Evolutionary conservation across 768 basidiomycete species (phyloP), one percentile per base, ranked within the genome.

Genomic region (Auriscalpium microsporum): DNA sequence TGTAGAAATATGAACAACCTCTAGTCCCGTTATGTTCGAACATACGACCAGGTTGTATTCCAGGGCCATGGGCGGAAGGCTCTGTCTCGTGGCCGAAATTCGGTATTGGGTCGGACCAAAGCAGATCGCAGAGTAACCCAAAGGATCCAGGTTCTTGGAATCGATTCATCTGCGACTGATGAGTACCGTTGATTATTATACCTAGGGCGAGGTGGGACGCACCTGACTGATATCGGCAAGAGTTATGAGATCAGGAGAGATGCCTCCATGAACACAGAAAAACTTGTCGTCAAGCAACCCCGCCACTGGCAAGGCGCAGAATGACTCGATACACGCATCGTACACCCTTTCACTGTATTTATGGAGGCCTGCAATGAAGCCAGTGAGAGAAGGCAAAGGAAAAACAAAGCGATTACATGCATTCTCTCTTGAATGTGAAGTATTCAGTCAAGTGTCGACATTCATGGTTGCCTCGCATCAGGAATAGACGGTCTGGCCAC

Each of bases 191-290:
- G 34, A 44, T 28, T 21, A 44, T 28, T 21, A 21, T 51, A 50
- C 44, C 52, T 23, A 58, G 21, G 55, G 40, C 58, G 50, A 38
- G 42, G 11, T 23, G 44, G n/a, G 21, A 73, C 79, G 52, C 53
- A 91, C 90, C 21, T 69, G 68, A 23, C 77, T 69, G 9, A 95
- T 62, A 66, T 99, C 95, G 36, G 83, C 81, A 4, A 99, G 75
- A 7, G 81, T 83, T 45, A 84, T 72, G 1, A 99, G 77, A 60
- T 89, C 84, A 0, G 96, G 96, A 0, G 90, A 93, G 38, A 99
- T 78, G 4, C 96, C 96, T 2, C 96, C 96, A 62, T 98, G 96
- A 2, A 98, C 93, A 65, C 95, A 98, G 69, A 99, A 88, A 76
- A 99, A 98, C 64, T 92, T 89, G 59, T 83, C 79, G 68, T 99